Conservation (phyloP, 768 basidiomycete species). For the Asterophora parasitica region DNA sequence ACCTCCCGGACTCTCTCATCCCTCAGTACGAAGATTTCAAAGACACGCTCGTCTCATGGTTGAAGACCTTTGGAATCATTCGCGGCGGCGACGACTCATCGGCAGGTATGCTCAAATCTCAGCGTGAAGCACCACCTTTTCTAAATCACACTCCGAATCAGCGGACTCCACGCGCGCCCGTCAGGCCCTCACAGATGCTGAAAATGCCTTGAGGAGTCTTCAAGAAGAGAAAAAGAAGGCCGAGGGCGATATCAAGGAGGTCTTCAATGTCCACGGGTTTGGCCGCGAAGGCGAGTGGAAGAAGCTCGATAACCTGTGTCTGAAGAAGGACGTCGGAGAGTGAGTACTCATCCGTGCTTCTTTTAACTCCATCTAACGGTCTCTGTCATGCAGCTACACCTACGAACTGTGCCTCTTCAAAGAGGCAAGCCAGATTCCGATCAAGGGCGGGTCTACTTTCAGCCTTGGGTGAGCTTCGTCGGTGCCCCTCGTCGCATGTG, state of each 20-base stretch:
- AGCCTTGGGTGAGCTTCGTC: conserved; percentile 66
- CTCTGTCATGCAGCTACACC: conserved; percentile 58
- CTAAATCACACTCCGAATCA: neutral
- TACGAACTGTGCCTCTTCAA: conserved; percentile 94
- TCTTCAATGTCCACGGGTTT: conserved; percentile 63
- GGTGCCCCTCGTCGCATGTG: conserved; percentile 19
- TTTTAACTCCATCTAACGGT: neutral
- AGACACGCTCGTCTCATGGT: conserved; percentile 53
- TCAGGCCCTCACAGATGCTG: conserved; percentile 57
- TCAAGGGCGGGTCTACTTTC: conserved; percentile 67
- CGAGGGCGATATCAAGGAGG: conserved; percentile 52
- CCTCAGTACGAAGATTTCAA: conserved; percentile 71
- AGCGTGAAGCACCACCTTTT: neutral
- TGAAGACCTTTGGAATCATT: conserved; percentile 61
- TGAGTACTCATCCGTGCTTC: conserved; percentile 37
- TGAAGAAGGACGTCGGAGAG: conserved; percentile 86
- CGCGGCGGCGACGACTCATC: conserved; percentile 32
- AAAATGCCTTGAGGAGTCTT: conserved; percentile 49
- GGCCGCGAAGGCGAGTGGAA: conserved; percentile 92
- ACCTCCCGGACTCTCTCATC: conserved; percentile 78
- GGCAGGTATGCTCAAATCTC: conserved; percentile 20
- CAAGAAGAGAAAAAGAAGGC: conserved; percentile 51
- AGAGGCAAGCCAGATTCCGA: conserved; percentile 83
- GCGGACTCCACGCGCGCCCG: conserved; percentile 60
- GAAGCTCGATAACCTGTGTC: conserved; percentile 80